phyloP scores from a whole-genome alignment of 2,329 filamentous ascomycete species.

The Fusarium nematophilum region DNA sequence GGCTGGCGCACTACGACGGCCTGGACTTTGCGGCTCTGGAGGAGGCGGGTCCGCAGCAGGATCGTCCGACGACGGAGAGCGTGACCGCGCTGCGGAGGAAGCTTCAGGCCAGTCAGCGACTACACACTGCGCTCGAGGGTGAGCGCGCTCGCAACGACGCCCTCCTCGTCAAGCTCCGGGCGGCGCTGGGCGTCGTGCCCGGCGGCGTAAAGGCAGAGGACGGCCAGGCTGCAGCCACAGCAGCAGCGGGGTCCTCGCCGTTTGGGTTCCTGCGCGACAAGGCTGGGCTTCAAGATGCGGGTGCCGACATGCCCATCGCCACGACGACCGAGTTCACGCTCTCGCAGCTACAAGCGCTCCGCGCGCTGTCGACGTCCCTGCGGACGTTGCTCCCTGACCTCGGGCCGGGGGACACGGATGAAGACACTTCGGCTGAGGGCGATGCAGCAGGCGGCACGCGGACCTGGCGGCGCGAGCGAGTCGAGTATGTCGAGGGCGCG shows the following conservation, averaged over 20 bases:
- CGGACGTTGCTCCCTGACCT: constrained; percentile 75
- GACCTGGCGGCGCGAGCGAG: constrained; percentile 75
- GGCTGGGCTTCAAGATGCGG: constrained; percentile 62
- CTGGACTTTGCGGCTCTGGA: constrained; percentile 57
- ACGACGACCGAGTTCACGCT: constrained; percentile 83
- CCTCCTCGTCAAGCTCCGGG: constrained; percentile 73
- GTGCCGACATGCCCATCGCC: constrained; percentile 67
- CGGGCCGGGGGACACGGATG: constrained; percentile 45
- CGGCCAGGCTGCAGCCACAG: constrained; percentile 16
- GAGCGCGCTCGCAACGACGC: constrained; percentile 79
- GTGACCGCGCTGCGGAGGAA: constrained; percentile 79
- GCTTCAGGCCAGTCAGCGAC: constrained; percentile 80
- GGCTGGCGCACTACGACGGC: constrained; percentile 86
- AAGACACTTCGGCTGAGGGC: constrained; percentile 44
- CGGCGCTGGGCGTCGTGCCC: constrained; percentile 49
- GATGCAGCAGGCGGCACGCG: constrained; percentile 53
- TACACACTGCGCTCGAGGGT: constrained; percentile 75
- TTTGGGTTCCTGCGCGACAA: constrained; percentile 70
- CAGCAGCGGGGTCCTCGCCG: constrained; percentile 38
- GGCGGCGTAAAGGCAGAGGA: constrained; percentile 43
- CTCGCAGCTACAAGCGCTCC: constrained; percentile 84
- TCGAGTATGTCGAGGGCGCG: constrained; percentile 85
- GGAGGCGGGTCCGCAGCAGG: too few species aligned
- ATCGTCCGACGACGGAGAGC: constrained; percentile 70
- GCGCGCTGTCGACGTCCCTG: constrained; percentile 71